Base-by-base conservation (phyloP, 2,329 filamentous ascomycete genomes). In the Metarhizium guizhouense region DNA sequence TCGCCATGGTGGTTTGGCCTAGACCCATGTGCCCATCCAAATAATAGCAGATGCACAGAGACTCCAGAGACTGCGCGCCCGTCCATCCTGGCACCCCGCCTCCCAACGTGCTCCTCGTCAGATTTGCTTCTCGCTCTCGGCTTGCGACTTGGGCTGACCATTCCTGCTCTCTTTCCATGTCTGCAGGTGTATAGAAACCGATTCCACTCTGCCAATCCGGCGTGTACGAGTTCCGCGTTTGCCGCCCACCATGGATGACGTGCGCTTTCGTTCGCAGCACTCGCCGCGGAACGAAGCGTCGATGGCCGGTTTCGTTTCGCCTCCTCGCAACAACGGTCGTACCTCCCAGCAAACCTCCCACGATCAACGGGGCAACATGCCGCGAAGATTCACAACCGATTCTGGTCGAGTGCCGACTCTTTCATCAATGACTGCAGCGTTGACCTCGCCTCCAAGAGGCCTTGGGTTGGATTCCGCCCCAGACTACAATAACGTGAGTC, bases 321-420 rank as follows among this genome's bases (percentile, higher is more conserved):
- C 88, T 67, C 82, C 84, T 64, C 85, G 88, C 69, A 87, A 87
- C 71, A 80, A 82, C 67, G 78, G 76, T 67, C 83, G 84, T 67
- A 78, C 85, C 70, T 77, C 76, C 60, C 81, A 81, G 54, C 64
- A 67, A 53, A 54, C 60, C 47, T 56, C 80, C 60, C 80, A 83
- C 70, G 90, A 95, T 68, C 81, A 82, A 62, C 85, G 92, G 72
- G 83, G 84, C 60, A 85, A 85, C 64, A 79, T 97, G 69, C 90
- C 92, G 72, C 86, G 93, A 67, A 87, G 93, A 68, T 97, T 97
- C 74, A 97, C 93, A 60, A 94, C 92, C 56, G 95, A 96, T 74
- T 85, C 89, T 74, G 80, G 90, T 73, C 81, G 91, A 80, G 77
- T 93, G 73, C 87, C 88, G 71, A 90, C 87, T 68, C 76, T 89